Conservation (phyloP, 169 alveolate genomes). For the Cyclospora cayetanensis region DNA sequence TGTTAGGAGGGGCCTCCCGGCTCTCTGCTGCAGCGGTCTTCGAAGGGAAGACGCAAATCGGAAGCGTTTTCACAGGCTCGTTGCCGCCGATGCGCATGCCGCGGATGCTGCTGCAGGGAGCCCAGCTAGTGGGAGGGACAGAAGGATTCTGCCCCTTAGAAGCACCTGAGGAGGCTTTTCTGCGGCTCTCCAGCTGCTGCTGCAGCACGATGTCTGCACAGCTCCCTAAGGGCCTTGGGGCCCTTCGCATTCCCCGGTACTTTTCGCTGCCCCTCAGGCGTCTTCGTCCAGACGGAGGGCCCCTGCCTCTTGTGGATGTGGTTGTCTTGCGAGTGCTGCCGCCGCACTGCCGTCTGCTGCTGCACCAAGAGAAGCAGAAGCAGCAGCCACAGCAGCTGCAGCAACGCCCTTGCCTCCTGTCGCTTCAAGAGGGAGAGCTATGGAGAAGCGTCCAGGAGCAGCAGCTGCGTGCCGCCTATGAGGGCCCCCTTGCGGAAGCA, state of each 20-base stretch:
- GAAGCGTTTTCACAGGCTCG: too few species aligned
- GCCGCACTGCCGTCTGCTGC: slow-evolving; percentile 16
- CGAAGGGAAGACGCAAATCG: too few species aligned
- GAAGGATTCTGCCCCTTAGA: not conserved
- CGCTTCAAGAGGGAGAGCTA: not conserved
- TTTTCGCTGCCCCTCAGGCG: not conserved
- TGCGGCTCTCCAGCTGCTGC: slow-evolving; percentile 5
- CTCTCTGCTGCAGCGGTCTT: too few species aligned
- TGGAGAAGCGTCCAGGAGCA: not conserved
- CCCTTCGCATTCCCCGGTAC: not conserved
- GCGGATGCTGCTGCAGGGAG: slow-evolving; percentile 13
- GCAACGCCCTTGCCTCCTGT: not conserved
- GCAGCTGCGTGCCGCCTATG: not conserved
- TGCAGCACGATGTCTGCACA: not conserved
- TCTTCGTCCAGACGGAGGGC: not conserved
- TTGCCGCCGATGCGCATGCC: not conserved
- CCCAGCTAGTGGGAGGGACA: not conserved
- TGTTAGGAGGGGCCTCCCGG: too few species aligned
- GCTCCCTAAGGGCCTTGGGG: not conserved
- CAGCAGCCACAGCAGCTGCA: slow-evolving; percentile 42
- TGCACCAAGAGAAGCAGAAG: slow-evolving; percentile 7
- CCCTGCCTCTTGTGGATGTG: not conserved
- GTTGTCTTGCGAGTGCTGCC: slow-evolving; percentile 31
- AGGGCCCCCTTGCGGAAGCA: not conserved
- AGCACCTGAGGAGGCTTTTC: not conserved